Percentiles rank a stretch among this genome's conserved stretches.
phyloP scores from a whole-genome alignment of 2,329 filamentous ascomycete genomes.

The Geosmithia flava region DNA sequence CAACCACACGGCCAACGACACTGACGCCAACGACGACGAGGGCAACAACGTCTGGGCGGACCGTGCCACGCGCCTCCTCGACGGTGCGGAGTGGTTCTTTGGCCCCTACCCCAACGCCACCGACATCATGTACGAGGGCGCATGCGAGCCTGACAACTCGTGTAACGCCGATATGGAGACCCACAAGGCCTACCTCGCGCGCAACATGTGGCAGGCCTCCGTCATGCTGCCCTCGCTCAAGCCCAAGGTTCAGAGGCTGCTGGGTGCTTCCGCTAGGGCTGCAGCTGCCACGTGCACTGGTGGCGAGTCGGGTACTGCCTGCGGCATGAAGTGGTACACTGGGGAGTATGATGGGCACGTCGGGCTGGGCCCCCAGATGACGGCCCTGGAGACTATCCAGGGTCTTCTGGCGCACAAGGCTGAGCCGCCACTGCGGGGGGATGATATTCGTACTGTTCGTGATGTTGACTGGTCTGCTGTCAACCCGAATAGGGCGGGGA shows the following conservation, averaged over 20 bases:
- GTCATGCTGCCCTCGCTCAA: slow-evolving; percentile 42
- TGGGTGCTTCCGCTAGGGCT: slow-evolving; percentile 39
- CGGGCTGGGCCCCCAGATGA: slow-evolving; percentile 53
- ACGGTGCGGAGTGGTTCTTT: slow-evolving; percentile 42
- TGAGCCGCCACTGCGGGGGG: slow-evolving; percentile 30
- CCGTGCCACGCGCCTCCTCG: slow-evolving; percentile 38
- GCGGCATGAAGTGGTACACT: slow-evolving; percentile 52
- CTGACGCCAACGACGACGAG: too few species aligned
- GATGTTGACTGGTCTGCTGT: slow-evolving; percentile 9
- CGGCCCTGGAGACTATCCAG: slow-evolving; percentile 50
- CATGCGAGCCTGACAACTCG: slow-evolving; percentile 44
- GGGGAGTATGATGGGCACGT: slow-evolving; percentile 39
- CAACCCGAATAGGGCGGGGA: slow-evolving; percentile 1
- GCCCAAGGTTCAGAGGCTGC: slow-evolving; percentile 29
- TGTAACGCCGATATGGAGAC: slow-evolving; percentile 54
- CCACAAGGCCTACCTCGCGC: slow-evolving; percentile 56
- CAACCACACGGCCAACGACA: slow-evolving; percentile 45
- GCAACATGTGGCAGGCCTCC: slow-evolving; percentile 49
- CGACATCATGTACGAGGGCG: slow-evolving; percentile 51
- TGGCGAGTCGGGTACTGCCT: slow-evolving; percentile 35
- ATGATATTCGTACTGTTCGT: slow-evolving; percentile 33
- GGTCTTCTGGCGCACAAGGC: slow-evolving; percentile 36
- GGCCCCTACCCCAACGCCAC: slow-evolving; percentile 35
- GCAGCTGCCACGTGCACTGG: slow-evolving; percentile 46
- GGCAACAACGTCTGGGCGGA: slow-evolving; percentile 36